Conservation (phyloP, 1,284 basidiomycete genomes). For the Boletus austroedulis region DNA sequence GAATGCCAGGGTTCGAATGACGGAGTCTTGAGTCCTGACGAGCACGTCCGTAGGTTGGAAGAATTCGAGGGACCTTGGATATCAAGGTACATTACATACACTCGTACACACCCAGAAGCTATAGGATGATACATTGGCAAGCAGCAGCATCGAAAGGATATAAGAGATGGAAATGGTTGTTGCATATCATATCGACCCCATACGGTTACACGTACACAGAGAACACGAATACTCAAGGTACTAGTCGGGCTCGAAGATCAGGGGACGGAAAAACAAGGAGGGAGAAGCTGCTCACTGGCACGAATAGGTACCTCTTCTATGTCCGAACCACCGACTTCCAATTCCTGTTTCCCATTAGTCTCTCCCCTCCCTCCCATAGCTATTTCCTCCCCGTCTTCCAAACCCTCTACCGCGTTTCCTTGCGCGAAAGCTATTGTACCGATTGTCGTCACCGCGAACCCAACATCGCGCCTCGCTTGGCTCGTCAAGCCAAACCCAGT, state of each 20-base stretch:
- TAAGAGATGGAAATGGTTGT: too few species aligned
- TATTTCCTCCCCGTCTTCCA: too few species aligned
- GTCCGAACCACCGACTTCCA: background rate
- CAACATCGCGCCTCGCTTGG: too few species aligned
- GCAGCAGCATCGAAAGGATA: background rate
- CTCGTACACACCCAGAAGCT: background rate
- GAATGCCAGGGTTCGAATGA: background rate
- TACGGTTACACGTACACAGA: too few species aligned
- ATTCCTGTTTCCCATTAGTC: background rate
- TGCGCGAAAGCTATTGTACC: too few species aligned
- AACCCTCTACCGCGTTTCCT: too few species aligned
- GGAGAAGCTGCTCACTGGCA: background rate
- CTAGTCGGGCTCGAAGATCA: background rate
- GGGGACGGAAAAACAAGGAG: background rate
- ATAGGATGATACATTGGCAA: background rate
- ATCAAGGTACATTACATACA: background rate
- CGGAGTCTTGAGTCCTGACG: background rate
- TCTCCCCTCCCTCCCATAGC: background rate
- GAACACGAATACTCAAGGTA: background rate
- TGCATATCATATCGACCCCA: background rate
- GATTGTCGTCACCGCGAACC: too few species aligned
- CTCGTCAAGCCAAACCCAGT: too few species aligned
- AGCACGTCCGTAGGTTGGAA: background rate
- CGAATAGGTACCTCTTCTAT: background rate
- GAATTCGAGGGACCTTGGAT: background rate